These are phyloP conservation scores for Agarophyton chilense DNA, from an alignment of 23 red algal species.

Conservation along the genomic window DNA sequence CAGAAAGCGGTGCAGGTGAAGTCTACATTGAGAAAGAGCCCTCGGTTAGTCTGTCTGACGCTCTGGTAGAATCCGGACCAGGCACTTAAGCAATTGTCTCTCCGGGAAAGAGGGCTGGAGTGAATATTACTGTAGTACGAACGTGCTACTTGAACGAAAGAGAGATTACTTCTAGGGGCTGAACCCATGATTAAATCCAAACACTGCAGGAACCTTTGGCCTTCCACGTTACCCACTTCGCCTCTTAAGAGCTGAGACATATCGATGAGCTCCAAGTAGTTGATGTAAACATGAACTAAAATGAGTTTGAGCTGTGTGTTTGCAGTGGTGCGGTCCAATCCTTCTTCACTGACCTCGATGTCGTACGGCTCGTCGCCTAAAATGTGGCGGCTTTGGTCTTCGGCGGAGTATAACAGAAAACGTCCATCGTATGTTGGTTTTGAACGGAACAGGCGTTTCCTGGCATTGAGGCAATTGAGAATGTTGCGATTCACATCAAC, in stretches of 20 bases:
- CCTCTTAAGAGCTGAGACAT: neutral
- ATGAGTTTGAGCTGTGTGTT: neutral
- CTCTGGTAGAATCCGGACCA: constrained; percentile 69
- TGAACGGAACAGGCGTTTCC: neutral
- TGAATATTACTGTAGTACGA: constrained; percentile 20
- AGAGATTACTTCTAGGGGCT: neutral
- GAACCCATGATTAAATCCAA: constrained; percentile 36
- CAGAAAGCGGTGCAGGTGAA: constrained; percentile 47
- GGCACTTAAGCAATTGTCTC: neutral
- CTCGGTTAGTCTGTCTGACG: neutral
- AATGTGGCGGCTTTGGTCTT: neutral
- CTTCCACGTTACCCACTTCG: neutral
- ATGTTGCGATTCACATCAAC: constrained; percentile 19
- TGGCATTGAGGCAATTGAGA: neutral
- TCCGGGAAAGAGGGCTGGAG: neutral
- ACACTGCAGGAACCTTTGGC: neutral
- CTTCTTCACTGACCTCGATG: constrained; percentile 3
- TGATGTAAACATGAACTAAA: constrained; percentile 11
- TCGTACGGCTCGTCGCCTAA: neutral
- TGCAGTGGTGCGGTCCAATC: neutral
- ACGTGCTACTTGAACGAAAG: constrained; percentile 47
- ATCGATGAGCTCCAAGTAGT: constrained; percentile 5
- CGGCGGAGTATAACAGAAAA: constrained; percentile 1
- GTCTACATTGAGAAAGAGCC: constrained; percentile 35
- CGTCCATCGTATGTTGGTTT: constrained; percentile 40